Base-by-base conservation (phyloP, 192 early-diverging fungal genomes). In the Geranomyces michiganensis region DNA sequence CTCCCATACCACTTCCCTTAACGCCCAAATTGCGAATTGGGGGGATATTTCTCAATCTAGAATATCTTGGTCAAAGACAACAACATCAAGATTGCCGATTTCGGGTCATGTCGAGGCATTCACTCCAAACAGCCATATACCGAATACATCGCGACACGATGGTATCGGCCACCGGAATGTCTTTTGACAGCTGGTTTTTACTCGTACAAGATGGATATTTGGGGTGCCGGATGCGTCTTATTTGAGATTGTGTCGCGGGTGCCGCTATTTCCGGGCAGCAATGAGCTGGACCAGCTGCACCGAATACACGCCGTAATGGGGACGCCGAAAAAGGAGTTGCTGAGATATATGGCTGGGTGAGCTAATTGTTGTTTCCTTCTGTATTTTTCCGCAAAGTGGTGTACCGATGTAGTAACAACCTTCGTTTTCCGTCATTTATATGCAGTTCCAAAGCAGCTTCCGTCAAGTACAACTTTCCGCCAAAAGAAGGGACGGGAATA, bases 131-230 rank as follows among this genome's bases (percentile, higher is more conserved):
- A 72, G 32, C 87, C 87, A 27, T 88, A 84, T 73, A 88, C 87
- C n/a, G 85, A 87, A 68, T 88, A 88, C 78, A 88, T 88, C 67
- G 87, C 87, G 4, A 88, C 87, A 4, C 71, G 87, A 43, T 88
- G 87, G 87, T 88, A 88, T 65, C 76, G 87, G n/a, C 79, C 85
- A 0, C 87, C 87, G 26, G 87, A 88, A 67, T 88, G 86, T 70
- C 71, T 88, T n/a, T 82, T 88, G 17, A 81, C 79, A 60, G 78
- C 81, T 31, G 87, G 87, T 30, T 76, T 78, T 19, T 88, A 88
- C 72, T 76, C 64, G 17, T 85, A 66, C 72, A 85, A 85, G 59
- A 87, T 88, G 85, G 87, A 88, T 72, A 76, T 86, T 17, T 88
- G 87, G 87, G 82, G 85, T 33, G 81, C 77, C 30, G 87, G 87